phyloP scores from a whole-genome alignment of 768 basidiomycete species.

The Pleurotus sapidus region DNA sequence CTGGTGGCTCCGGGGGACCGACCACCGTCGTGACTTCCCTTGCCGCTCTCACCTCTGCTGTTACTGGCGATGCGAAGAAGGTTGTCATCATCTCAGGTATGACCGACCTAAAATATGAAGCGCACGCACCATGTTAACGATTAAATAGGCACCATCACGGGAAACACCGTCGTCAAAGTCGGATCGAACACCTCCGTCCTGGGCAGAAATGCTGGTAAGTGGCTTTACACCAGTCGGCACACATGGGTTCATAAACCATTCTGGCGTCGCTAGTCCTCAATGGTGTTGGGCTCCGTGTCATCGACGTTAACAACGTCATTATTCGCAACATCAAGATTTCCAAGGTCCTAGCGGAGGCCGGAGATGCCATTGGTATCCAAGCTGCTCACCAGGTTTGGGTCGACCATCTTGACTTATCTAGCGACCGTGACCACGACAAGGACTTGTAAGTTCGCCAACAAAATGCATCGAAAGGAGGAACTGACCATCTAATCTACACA shows the following conservation, averaged over 20 bases:
- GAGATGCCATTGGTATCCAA: slow-evolving; percentile 45
- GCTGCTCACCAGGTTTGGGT: slow-evolving; percentile 39
- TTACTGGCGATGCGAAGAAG: slow-evolving; percentile 37
- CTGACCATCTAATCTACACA: slow-evolving; percentile 10
- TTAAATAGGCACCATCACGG: slow-evolving; percentile 36
- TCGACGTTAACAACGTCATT: slow-evolving; percentile 41
- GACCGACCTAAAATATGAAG: neutral
- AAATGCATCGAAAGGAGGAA: neutral
- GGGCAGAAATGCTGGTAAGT: slow-evolving; percentile 34
- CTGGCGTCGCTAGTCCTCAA: slow-evolving; percentile 30
- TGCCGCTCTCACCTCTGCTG: slow-evolving; percentile 36
- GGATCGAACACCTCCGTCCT: slow-evolving; percentile 44
- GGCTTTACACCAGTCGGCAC: neutral
- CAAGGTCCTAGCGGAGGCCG: slow-evolving; percentile 41
- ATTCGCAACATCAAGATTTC: slow-evolving; percentile 48
- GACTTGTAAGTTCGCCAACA: slow-evolving; percentile 24
- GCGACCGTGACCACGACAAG: slow-evolving; percentile 43
- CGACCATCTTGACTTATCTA: slow-evolving; percentile 43
- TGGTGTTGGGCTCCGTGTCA: slow-evolving; percentile 44
- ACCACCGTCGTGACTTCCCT: slow-evolving; percentile 41
- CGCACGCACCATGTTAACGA: neutral
- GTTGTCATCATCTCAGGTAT: slow-evolving; percentile 42
- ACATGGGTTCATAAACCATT: too few relatives aligned
- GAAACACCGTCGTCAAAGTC: slow-evolving; percentile 37
- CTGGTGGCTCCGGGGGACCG: slow-evolving; percentile 41